Evolutionary conservation across 1,139 yeast genomes (phyloP).

Genomic region (Groenewaldozyma auringiensis): DNA sequence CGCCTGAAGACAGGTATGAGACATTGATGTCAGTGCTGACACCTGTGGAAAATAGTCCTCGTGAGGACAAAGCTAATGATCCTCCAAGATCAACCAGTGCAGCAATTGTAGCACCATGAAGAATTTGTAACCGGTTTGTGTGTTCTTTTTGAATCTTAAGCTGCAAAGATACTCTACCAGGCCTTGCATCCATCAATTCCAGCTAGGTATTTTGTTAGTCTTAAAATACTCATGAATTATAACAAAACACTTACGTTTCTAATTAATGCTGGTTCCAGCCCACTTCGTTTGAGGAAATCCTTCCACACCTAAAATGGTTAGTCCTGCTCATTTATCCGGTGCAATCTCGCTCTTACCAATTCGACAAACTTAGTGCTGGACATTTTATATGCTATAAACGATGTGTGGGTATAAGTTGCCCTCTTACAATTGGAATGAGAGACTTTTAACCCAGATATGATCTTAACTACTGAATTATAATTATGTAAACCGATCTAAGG

Average conservation of each 20-base stretch:
- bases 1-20: conserved; percentile 37
- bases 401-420: too few relatives aligned
- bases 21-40: conserved; percentile 38
- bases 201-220: too few relatives aligned
- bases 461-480: too few relatives aligned
- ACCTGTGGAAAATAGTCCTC: conserved; percentile 38
- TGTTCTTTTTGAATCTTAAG: conserved; percentile 32
- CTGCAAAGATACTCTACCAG: conserved; percentile 31
- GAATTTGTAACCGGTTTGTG: conserved; percentile 34
- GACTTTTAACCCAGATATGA: too few relatives aligned
- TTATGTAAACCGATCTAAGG: too few relatives aligned
- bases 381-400: not conserved
- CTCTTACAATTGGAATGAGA: too few relatives aligned
- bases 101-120: conserved; percentile 40
- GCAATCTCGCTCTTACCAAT: not conserved
- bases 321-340: too few relatives aligned
- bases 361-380: conserved; percentile 4
- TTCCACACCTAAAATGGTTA: conserved; percentile 34
- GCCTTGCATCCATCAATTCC: conserved; percentile 25
- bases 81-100: conserved; percentile 38
- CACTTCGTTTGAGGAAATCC: conserved; percentile 30
- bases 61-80: conserved; percentile 38
- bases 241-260: conserved; percentile 27
- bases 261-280: conserved; percentile 32
- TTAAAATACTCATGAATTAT: too few relatives aligned